These are phyloP conservation scores for Sporisorium scitamineum DNA, from an alignment of 1,284 basidiomycete species.

Conservation along the genomic window DNA sequence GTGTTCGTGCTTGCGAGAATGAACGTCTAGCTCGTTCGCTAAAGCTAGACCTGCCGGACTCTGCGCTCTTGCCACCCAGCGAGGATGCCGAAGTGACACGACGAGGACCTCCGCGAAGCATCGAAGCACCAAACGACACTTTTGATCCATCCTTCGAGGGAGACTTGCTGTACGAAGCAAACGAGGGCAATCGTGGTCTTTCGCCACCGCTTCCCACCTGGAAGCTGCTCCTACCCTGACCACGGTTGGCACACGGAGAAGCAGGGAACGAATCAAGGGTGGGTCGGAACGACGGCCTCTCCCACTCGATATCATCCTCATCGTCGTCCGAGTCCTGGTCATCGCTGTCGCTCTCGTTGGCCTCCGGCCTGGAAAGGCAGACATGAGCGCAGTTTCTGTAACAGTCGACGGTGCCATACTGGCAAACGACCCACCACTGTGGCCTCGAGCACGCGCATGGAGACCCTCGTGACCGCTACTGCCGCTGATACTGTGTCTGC, in stretches of 20 bases:
- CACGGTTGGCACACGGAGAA: neutral
- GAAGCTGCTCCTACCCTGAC: constrained; percentile 1
- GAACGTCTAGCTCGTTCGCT: constrained; percentile 19
- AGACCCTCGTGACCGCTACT: constrained; percentile 11
- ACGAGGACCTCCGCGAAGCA: constrained; percentile 4
- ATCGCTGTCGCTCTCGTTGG: neutral
- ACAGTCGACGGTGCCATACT: constrained; percentile 18
- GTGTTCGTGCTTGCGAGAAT: constrained; percentile 18
- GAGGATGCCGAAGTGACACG: constrained; percentile 18
- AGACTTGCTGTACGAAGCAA: constrained; percentile 3
- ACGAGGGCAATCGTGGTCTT: constrained; percentile 4
- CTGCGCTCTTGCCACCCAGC: constrained; percentile 3
- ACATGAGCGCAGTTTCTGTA: constrained; percentile 4
- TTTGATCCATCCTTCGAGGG: neutral
- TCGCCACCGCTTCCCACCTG: neutral
- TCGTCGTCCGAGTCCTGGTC: neutral
- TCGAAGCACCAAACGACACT: constrained; percentile 1
- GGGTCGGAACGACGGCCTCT: constrained; percentile 1
- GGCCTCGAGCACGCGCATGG: constrained; percentile 4
- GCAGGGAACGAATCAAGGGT: neutral
- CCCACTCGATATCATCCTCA: constrained; percentile 32
- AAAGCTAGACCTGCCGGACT: constrained; percentile 11
- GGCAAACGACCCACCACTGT: constrained; percentile 10
- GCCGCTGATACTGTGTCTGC: constrained; percentile 24
- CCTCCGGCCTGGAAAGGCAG: constrained; percentile 7